Evolutionary conservation across 2,329 filamentous ascomycete genomes (phyloP), one percentile per base, ranked within the genome.

Genomic region (Furcasterigmium sp.): DNA sequence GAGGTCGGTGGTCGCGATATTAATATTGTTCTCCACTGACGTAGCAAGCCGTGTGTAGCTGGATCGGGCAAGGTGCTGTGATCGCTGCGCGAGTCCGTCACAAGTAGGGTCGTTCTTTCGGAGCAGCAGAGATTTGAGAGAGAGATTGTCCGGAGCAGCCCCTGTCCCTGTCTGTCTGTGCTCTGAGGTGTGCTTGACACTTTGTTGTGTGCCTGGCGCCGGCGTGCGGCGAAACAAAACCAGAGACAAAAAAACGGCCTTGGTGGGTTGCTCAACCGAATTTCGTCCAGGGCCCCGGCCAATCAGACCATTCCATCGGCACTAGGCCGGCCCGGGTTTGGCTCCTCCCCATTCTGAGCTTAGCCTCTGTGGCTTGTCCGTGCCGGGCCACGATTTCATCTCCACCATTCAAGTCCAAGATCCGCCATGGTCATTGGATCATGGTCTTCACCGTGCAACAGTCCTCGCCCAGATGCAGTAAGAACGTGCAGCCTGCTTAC

Each of bases 1-100:
- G 21, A 38, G 23, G 7, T 26, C 23, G 32, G 19, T 36, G 23
- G 34, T 28, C 37, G 38, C 17, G 39, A 37, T 29, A 42, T 47
- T 50, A 49, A 49, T 49, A 49, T 50, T 50, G 43, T 41, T 50
- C 48, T 20, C 48, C 48, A 50, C 48, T 44, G 46, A 47, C 43
- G 48, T 46, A 46, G 43, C 41, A 44, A 38, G 46, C 37, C 38
- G 43, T 28, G 26, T 29, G 8, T 19, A n/a, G 23, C 38, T 32
- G n/a, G 26, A 40, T 32, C 17, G 29, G 38, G 38, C 30, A 40
- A 30, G 38, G 38, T n/a, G n/a, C 29, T 15, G 17, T 15, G 32
- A 35, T 35, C 32, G 18, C 9, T 26, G 15, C n/a, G 9, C 5
- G 6, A 35, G 32, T 35, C 32, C 32, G 32, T 17, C 18, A 35